Base-by-base conservation (phyloP, 1,139 yeast genomes). In the Starmera stellimalicola region DNA sequence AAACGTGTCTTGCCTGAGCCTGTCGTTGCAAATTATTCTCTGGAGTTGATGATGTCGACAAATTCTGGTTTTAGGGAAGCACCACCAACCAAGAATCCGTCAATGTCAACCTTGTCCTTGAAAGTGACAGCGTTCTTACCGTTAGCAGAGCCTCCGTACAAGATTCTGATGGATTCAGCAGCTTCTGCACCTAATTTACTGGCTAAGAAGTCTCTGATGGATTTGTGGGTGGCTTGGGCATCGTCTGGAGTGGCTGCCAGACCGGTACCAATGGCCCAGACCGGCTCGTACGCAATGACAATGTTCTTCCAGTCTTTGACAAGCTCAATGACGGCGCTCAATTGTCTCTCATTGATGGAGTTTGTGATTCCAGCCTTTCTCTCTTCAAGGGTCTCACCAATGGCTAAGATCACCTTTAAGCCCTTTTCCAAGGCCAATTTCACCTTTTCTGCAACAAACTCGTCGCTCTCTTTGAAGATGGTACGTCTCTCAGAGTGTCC, bases 251-350 rank as follows among this genome's bases (percentile, higher is more conserved):
- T 91, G 47, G 98, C 98, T 57, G 97, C 96, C 58, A 91, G 77
- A 57, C 99, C 99, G 51, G 98, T 88, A 63, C 99, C 99, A 56
- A 91, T 91, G 51, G 99, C 99, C 98, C 98, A 91, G 51, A 91
- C 95, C 53, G 99, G 99, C 70, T 91, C 98, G 69, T 93, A 93
- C 57, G 98, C 99, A 62, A 93, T 70, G 47, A 91, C 98, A 51
- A 91, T 71, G 63, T 83, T 73, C 47, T 80, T 57, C 98, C 98
- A 91, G 76, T 88, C 97, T 52, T 72, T 63, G 45, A 88, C 79
- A 49, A 79, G 69, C 59, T 76, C 82, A 54, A 83, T 67, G 42
- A 81, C 96, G 44, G 97, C 96, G 49, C 77, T 74, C 60, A 91
- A 73, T 74, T 91, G 97, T 68, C 83, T 77, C 58, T 84, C 77